These are phyloP conservation scores for Larix sibirica DNA, from an alignment of 83 land plant species.

Conservation along the genomic window DNA sequence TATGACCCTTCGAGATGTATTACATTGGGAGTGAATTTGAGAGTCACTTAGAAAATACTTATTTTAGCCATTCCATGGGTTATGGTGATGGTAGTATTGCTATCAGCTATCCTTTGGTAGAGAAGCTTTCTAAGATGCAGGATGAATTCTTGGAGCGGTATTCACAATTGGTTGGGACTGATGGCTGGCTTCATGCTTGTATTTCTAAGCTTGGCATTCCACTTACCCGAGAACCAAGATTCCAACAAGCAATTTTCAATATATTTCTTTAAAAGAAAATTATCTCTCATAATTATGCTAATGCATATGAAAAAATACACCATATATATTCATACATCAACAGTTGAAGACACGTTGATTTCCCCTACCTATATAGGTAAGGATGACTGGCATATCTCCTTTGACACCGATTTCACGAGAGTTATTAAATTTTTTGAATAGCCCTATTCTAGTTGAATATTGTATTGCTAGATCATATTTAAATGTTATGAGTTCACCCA, in stretches of 20 bases:
- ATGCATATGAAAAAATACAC: background rate
- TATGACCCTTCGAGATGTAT: constrained; percentile 73
- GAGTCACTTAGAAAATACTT: constrained; percentile 72
- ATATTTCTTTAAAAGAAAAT: background rate
- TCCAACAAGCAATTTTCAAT: constrained; percentile 73
- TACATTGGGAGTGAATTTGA: constrained; percentile 83
- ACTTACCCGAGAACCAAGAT: constrained; percentile 73
- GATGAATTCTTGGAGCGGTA: constrained; percentile 83
- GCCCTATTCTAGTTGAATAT: background rate
- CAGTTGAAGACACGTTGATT: background rate
- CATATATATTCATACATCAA: background rate
- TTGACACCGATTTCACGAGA: no score
- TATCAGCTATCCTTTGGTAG: constrained; percentile 65
- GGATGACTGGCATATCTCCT: no score
- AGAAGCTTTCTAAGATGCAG: constrained; percentile 35
- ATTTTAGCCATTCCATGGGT: constrained; percentile 73
- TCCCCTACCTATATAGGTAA: background rate
- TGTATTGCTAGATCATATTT: no score
- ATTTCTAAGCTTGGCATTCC: constrained; percentile 77
- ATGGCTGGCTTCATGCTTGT: constrained; percentile 80
- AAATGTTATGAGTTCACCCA: no score
- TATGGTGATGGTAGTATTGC: constrained; percentile 95
- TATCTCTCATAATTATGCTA: background rate
- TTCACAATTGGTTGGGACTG: constrained; percentile 67
- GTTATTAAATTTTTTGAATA: background rate